phyloP scores from a whole-genome alignment of 75 land plant genomes.

The Ceratopteris richardii region DNA sequence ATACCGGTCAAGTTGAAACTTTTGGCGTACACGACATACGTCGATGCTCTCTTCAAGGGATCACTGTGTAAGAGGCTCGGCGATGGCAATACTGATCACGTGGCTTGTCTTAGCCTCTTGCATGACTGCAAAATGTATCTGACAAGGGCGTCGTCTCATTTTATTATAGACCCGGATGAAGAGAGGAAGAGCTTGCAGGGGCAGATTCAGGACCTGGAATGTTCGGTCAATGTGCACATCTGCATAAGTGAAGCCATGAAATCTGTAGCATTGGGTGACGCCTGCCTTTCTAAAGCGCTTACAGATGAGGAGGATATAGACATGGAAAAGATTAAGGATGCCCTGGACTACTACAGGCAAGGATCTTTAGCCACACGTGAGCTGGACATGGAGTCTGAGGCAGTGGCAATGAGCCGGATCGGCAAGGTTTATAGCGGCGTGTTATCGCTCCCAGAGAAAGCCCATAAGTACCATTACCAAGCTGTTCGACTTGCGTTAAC shows the following conservation, averaged over 20 bases:
- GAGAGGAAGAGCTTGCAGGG: neutral
- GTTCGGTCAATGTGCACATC: neutral
- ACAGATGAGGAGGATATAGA: neutral
- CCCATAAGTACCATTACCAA: constrained; percentile 8
- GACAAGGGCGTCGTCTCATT: neutral
- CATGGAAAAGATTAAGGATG: constrained; percentile 9
- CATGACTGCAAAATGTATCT: neutral
- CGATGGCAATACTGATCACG: neutral
- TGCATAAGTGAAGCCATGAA: constrained; percentile 5
- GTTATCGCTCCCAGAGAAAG: neutral
- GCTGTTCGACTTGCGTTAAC: constrained; percentile 2
- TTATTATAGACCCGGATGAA: neutral
- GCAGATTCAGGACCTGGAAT: neutral
- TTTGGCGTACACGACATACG: neutral
- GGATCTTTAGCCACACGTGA: neutral
- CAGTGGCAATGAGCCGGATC: constrained; percentile 9
- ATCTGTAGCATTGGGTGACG: constrained; percentile 4
- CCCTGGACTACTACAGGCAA: constrained; percentile 10
- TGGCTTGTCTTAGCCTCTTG: neutral
- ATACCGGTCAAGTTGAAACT: neutral
- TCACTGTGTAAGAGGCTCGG: neutral
- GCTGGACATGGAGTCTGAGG: constrained; percentile 10
- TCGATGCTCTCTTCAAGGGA: constrained; percentile 3
- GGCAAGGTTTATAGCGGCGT: constrained; percentile 8
- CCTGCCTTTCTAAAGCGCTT: neutral